These are phyloP conservation scores for Epithele typhae DNA, from an alignment of 768 basidiomycete genomes.

Conservation along the genomic window DNA sequence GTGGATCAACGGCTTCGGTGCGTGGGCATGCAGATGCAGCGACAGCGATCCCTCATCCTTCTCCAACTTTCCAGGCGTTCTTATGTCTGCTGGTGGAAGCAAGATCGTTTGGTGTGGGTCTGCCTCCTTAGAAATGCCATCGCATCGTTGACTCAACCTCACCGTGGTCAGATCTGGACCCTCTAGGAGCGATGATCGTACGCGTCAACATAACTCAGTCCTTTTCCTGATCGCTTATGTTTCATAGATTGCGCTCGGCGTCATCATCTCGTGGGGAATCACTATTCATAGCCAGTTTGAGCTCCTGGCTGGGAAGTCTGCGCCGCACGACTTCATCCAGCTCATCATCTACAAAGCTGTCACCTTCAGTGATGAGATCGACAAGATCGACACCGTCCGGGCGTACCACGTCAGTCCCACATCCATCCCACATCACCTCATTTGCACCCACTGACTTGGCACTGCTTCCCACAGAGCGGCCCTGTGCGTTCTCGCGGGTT, in stretches of 20 bases:
- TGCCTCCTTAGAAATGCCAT: slow-evolving; percentile 1
- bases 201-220: slow-evolving; percentile 20
- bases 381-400: slow-evolving; percentile 84
- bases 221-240: background rate
- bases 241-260: slow-evolving; percentile 66
- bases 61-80: slow-evolving; percentile 48
- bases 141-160: background rate
- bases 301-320: slow-evolving; percentile 86
- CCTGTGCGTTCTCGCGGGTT: background rate
- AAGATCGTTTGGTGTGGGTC: slow-evolving; percentile 77
- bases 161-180: slow-evolving; percentile 55
- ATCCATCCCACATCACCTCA: background rate
- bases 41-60: too few relatives aligned
- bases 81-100: slow-evolving; percentile 81
- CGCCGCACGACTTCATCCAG: slow-evolving; percentile 86
- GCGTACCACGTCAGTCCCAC: slow-evolving; percentile 74
- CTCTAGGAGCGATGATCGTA: slow-evolving; percentile 72
- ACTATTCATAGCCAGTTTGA: slow-evolving; percentile 82
- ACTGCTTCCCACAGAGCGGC: background rate
- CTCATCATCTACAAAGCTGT: slow-evolving; percentile 88
- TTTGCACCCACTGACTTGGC: background rate
- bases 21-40: slow-evolving; percentile 8
- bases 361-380: slow-evolving; percentile 85
- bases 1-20: slow-evolving; percentile 75
- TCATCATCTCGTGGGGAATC: slow-evolving; percentile 71